Evolutionary conservation across 2,329 filamentous ascomycete genomes (phyloP).

Genomic region (Sclerotinia subarctica): DNA sequence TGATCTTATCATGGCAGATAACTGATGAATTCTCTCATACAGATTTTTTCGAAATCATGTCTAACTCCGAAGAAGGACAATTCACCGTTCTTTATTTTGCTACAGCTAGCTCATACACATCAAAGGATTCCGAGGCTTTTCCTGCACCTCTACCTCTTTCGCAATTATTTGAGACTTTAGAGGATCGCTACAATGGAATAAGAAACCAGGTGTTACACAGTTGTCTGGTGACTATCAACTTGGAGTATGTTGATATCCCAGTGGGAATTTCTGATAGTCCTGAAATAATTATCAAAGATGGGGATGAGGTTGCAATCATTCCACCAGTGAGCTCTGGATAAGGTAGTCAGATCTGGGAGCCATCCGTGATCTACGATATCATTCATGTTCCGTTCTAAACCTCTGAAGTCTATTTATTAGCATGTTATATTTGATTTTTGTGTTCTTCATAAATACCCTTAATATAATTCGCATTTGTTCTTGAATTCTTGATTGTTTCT

Average conservation of each 20-base stretch:
- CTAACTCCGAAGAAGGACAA: conserved; percentile 46
- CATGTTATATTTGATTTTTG: not conserved
- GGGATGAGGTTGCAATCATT: conserved; percentile 83
- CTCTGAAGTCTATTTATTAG: not conserved
- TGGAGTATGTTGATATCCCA: conserved; percentile 71
- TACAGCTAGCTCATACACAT: conserved; percentile 66
- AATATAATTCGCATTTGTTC: not conserved
- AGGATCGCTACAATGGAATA: conserved; percentile 68
- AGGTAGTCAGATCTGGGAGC: conserved; percentile 29
- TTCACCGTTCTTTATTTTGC: conserved; percentile 85
- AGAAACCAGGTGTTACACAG: conserved; percentile 64
- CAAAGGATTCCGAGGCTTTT: conserved; percentile 62
- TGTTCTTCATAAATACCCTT: not conserved
- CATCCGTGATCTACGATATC: not conserved
- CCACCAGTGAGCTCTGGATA: conserved; percentile 84
- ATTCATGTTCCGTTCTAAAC: not conserved
- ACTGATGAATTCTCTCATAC: not conserved
- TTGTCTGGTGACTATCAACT: conserved; percentile 74
- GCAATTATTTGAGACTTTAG: conserved; percentile 64
- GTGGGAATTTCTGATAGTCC: conserved; percentile 43
- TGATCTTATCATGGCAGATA: not conserved
- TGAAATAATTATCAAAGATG: conserved; percentile 58
- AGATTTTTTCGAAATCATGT: conserved; percentile 21
- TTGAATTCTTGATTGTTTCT: not conserved
- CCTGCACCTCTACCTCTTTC: conserved; percentile 62